Conservation (phyloP, 768 basidiomycete species). For the Xerocomellus amylosporus region DNA sequence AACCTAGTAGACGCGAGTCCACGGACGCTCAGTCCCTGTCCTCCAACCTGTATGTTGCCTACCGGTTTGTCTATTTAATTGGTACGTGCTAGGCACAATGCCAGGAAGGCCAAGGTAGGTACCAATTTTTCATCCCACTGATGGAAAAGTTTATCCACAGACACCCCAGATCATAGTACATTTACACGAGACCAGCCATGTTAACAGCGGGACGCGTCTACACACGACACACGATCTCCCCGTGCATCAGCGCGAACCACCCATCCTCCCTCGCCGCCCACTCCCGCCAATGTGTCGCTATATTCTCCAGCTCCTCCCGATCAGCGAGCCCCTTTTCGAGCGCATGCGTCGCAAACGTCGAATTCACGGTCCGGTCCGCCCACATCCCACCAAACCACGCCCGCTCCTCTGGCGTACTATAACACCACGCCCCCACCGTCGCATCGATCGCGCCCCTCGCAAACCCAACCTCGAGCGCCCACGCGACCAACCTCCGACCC, state of each 20-base stretch:
- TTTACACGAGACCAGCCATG: neutral
- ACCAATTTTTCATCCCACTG: too few species aligned
- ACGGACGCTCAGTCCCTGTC: neutral
- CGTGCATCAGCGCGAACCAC: slow-evolving; percentile 34
- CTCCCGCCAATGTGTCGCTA: slow-evolving; percentile 24
- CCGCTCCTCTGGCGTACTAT: slow-evolving; percentile 34
- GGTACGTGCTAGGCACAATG: too few species aligned
- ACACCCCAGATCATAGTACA: neutral
- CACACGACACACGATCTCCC: slow-evolving; percentile 33
- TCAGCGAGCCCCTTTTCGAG: slow-evolving; percentile 26
- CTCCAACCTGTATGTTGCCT: too few species aligned
- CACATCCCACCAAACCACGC: slow-evolving; percentile 39
- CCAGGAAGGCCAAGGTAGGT: too few species aligned
- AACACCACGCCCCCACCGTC: slow-evolving; percentile 38
- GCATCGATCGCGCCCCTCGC: slow-evolving; percentile 24
- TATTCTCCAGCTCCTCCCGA: slow-evolving; percentile 21
- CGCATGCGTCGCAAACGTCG: slow-evolving; percentile 33
- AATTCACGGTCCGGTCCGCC: slow-evolving; percentile 37
- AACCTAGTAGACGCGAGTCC: too few species aligned
- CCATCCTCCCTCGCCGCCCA: slow-evolving; percentile 35
- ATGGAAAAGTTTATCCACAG: neutral
- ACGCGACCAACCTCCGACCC: slow-evolving; percentile 37
- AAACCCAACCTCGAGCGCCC: slow-evolving; percentile 40
- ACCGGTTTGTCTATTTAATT: too few species aligned
- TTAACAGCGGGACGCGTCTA: slow-evolving; percentile 18